Conservation (phyloP, 352 stramenopile genomes). For the Globisporangium acanthophoron region DNA sequence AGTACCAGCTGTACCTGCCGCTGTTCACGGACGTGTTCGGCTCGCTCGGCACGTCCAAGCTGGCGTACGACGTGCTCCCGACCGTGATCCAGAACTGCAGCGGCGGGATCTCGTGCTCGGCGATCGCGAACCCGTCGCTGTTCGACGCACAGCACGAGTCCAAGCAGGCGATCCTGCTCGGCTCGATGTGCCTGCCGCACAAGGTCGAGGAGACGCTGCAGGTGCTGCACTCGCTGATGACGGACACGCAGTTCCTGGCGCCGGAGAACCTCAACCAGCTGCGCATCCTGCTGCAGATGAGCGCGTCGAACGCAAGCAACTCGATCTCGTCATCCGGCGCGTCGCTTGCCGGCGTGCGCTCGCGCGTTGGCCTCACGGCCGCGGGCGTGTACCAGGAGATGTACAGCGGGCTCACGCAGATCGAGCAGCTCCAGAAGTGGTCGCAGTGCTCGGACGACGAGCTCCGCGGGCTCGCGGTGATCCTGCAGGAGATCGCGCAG, state of each 20-base stretch:
- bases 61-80: conserved; percentile 59
- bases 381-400: conserved; percentile 56
- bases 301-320: conserved; percentile 56
- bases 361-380: conserved; percentile 51
- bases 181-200: conserved; percentile 67
- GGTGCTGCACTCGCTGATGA: conserved; percentile 54
- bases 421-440: conserved; percentile 73
- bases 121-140: conserved; percentile 50
- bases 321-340: conserved; percentile 66
- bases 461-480: conserved; percentile 39
- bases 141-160: conserved; percentile 33
- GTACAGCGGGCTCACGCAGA: conserved; percentile 66
- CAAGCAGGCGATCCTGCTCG: conserved; percentile 55
- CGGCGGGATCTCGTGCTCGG: conserved; percentile 61
- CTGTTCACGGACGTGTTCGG: conserved; percentile 71
- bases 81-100: conserved; percentile 77
- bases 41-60: conserved; percentile 61
- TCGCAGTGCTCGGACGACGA: conserved; percentile 63
- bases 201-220: conserved; percentile 62
- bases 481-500: conserved; percentile 55
- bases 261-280: conserved; percentile 69
- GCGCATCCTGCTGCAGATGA: conserved; percentile 70
- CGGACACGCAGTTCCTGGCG: conserved; percentile 68
- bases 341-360: conserved; percentile 48
- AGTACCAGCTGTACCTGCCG: conserved; percentile 62